These are phyloP conservation scores for Orbilia quercus DNA, from an alignment of 2,329 filamentous ascomycete genomes.

Conservation along the genomic window DNA sequence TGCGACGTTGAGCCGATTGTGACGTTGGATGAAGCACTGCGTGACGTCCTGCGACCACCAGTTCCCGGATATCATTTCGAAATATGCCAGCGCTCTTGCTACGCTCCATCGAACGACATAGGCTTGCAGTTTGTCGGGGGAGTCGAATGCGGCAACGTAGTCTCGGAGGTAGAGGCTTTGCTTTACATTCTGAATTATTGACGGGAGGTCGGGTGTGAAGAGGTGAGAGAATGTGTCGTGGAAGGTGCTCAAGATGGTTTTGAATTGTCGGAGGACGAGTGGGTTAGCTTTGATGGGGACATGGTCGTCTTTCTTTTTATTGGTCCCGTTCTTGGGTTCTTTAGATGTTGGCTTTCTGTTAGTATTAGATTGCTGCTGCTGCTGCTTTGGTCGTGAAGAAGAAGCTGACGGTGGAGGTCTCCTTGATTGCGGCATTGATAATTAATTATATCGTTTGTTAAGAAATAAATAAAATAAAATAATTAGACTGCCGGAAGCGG, in stretches of 20 bases:
- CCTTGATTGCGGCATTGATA: constrained; percentile 36
- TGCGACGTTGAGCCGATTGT: constrained; percentile 63
- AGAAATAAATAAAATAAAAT: constrained; percentile 16
- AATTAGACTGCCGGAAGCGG: constrained; percentile 31
- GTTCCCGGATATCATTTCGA: constrained; percentile 61
- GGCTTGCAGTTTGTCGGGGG: constrained; percentile 76
- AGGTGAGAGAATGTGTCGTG: constrained; percentile 71
- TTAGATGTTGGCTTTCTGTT: not conserved
- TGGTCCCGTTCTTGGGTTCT: not conserved
- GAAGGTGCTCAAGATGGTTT: constrained; percentile 76
- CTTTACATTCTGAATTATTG: constrained; percentile 82
- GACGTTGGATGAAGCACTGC: constrained; percentile 15
- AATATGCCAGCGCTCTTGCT: constrained; percentile 83
- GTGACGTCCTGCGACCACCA: constrained; percentile 43
- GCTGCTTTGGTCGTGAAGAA: constrained; percentile 2
- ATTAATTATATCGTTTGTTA: not conserved
- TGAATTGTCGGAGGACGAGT: constrained; percentile 27
- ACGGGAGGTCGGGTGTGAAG: constrained; percentile 67
- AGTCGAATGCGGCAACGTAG: constrained; percentile 81
- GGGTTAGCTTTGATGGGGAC: constrained; percentile 3
- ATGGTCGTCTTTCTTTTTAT: constrained; percentile 18
- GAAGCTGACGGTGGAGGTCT: constrained; percentile 25
- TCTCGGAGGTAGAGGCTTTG: constrained; percentile 85
- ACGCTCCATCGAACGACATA: constrained; percentile 95
- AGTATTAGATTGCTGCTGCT: constrained; percentile 10